Conservation (phyloP, 345 rosid genomes). For the Gossypium stocksii region DNA sequence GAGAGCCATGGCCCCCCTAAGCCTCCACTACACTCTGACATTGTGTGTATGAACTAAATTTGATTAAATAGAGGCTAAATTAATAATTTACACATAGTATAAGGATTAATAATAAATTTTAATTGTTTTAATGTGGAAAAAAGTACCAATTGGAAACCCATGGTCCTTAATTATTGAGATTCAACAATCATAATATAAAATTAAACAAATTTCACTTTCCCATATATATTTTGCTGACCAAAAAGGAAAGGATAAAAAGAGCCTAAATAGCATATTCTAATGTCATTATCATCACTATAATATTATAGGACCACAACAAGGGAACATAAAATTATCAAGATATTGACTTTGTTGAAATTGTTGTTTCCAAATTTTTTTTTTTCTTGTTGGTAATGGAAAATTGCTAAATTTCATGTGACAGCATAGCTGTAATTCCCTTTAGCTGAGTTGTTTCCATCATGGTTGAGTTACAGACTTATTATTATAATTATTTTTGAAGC, state of each 20-base stretch:
- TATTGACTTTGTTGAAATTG: background rate
- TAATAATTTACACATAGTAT: too few relatives aligned
- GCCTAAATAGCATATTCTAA: background rate
- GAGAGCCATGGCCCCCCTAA: too few relatives aligned
- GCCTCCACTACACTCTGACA: too few relatives aligned
- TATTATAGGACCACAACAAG: background rate
- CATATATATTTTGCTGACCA: background rate
- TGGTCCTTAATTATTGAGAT: too few relatives aligned
- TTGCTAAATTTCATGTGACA: background rate
- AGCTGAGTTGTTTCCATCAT: conserved; percentile 5
- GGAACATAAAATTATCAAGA: background rate
- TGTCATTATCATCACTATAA: background rate
- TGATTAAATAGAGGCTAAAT: too few relatives aligned
- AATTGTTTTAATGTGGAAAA: too few relatives aligned
- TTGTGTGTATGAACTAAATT: too few relatives aligned
- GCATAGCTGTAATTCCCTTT: background rate
- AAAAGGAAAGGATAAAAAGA: background rate
- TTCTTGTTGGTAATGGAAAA: background rate
- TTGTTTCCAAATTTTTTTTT: background rate
- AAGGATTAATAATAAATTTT: too few relatives aligned
- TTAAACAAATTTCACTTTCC: too few relatives aligned
- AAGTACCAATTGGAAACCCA: too few relatives aligned
- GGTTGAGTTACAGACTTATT: background rate
- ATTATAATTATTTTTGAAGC: too few relatives aligned
- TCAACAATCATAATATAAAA: too few relatives aligned